phyloP scores from a whole-genome alignment of 2,329 filamentous ascomycete species.

The Diaporthe vexans region DNA sequence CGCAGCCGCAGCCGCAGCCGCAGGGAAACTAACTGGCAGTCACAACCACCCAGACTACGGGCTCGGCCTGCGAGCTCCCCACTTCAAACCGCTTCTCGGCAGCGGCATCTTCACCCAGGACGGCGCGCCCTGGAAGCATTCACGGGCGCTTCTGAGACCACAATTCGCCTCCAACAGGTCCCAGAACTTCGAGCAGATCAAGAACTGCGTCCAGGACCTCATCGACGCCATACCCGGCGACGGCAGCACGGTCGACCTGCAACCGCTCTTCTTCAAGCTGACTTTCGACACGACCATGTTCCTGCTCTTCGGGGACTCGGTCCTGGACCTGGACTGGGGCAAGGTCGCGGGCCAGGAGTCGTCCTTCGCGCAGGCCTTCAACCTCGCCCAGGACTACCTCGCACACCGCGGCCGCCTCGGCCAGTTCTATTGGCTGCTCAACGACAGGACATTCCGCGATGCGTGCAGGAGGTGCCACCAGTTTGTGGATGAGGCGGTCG shows the following conservation, averaged over 20 bases:
- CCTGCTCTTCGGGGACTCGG: conserved; percentile 31
- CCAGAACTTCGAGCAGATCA: conserved; percentile 30
- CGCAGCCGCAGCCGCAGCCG: no score
- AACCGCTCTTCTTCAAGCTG: conserved; percentile 35
- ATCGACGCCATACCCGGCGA: conserved; percentile 14
- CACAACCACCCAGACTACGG: not conserved
- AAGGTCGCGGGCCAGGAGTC: conserved; percentile 27
- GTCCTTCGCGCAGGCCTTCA: conserved; percentile 21
- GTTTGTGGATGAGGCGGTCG: conserved; percentile 21
- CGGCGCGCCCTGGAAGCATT: conserved; percentile 52
- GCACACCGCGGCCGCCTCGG: conserved; percentile 25
- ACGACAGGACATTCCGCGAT: conserved; percentile 22
- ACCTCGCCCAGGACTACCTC: conserved; percentile 27
- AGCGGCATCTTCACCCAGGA: conserved; percentile 54
- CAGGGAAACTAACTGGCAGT: not conserved
- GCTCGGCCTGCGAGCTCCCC: conserved; percentile 20
- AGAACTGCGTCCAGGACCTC: conserved; percentile 20
- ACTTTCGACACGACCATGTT: conserved; percentile 36
- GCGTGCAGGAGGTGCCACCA: conserved; percentile 25
- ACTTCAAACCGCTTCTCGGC: conserved; percentile 49
- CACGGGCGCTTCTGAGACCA: conserved; percentile 50
- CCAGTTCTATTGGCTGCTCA: conserved; percentile 31
- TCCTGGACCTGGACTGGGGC: conserved; percentile 21
- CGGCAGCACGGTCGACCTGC: conserved; percentile 31
- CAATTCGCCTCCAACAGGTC: conserved; percentile 45